phyloP scores from a whole-genome alignment of 73 alveolate species.

The Blepharisma japonicum region DNA sequence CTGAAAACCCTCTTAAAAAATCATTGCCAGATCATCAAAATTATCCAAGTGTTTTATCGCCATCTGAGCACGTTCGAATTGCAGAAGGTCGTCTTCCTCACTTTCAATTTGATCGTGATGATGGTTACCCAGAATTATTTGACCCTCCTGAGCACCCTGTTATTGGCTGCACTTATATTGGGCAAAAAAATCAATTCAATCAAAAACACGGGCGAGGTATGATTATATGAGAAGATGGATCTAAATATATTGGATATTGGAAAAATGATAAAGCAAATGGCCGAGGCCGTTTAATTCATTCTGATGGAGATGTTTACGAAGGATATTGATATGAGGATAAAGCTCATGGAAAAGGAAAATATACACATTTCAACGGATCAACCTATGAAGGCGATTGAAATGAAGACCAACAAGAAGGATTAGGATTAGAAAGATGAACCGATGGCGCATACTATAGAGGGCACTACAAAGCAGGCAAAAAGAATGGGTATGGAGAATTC shows the following conservation, averaged over 20 bases:
- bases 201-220: no score
- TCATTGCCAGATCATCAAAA: no score
- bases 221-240: constrained; percentile 33
- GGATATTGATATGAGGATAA: constrained; percentile 48
- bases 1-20: no score
- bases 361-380: constrained; percentile 52
- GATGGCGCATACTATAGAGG: constrained; percentile 59
- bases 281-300: constrained; percentile 48
- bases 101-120: no score
- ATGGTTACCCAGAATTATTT: no score
- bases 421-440: constrained; percentile 62
- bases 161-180: no score
- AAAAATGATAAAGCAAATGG: constrained; percentile 46
- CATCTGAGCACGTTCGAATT: no score
- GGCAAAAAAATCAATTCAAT: no score
- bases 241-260: constrained; percentile 47
- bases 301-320: constrained; percentile 48
- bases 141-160: no score
- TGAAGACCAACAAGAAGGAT: constrained; percentile 49
- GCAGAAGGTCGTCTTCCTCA: no score
- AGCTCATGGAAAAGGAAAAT: constrained; percentile 48
- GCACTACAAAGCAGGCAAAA: constrained; percentile 64
- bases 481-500: constrained; percentile 75
- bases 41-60: no score
- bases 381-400: constrained; percentile 60